Evolutionary conservation across 352 stramenopile genomes (phyloP).

Genomic region (Pythium phragmiticola): DNA sequence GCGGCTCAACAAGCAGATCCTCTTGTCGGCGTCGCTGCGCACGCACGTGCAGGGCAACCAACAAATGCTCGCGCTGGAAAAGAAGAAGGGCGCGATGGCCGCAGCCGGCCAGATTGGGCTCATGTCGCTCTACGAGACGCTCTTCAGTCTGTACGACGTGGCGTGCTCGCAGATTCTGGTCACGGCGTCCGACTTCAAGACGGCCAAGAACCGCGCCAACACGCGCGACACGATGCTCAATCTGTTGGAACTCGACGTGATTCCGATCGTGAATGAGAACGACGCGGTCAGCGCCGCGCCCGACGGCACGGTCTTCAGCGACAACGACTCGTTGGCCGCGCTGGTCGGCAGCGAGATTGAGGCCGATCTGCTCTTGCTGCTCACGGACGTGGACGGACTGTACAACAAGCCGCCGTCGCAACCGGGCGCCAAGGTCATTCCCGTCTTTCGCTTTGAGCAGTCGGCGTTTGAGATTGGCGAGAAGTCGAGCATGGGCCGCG

Average conservation of each 20-base stretch:
- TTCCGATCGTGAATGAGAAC: conserved; percentile 99
- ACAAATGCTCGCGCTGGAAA: conserved; percentile 88
- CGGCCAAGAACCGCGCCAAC: conserved; percentile 77
- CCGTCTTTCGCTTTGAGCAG: conserved; percentile 60
- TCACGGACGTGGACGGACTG: conserved; percentile 97
- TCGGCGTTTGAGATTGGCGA: conserved; percentile 72
- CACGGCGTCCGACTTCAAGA: conserved; percentile 82
- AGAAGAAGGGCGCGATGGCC: conserved; percentile 84
- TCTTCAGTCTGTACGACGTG: conserved; percentile 95
- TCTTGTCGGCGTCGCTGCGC: conserved; percentile 84
- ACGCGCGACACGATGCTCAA: conserved; percentile 89
- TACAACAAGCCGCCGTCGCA: conserved; percentile 89
- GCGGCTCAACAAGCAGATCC: conserved; percentile 92
- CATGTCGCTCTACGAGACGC: conserved; percentile 97
- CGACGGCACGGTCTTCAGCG: conserved; percentile 89
- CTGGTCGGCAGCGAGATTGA: conserved; percentile 89
- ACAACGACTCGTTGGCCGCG: conserved; percentile 95
- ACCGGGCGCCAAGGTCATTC: conserved; percentile 77
- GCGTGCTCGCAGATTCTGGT: conserved; percentile 92
- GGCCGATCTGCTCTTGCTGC: conserved; percentile 93
- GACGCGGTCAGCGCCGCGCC: conserved; percentile 91
- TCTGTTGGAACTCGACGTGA: conserved; percentile 94
- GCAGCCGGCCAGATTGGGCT: conserved; percentile 96
- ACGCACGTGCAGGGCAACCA: conserved; percentile 88
- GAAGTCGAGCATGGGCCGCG: conserved; percentile 84